phyloP scores from a whole-genome alignment of 257 asterid species.

The Solanum pennellii region DNA sequence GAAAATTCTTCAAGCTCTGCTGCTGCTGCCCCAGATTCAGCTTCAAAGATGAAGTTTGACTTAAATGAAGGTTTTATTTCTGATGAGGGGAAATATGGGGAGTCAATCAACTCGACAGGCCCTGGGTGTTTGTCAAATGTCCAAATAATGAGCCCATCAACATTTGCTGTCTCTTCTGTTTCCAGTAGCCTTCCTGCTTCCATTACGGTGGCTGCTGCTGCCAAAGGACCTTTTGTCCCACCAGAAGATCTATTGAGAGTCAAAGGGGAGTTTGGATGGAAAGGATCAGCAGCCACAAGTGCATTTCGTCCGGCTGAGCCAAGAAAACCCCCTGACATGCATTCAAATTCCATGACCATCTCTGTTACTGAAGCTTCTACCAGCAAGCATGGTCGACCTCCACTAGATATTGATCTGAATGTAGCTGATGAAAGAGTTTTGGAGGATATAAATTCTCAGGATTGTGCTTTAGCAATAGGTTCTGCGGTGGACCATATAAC shows the following conservation, averaged over 20 bases:
- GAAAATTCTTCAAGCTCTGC: neutral
- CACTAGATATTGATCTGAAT: conserved; percentile 41
- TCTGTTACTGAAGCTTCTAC: conserved; percentile 25
- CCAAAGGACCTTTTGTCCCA: conserved; percentile 35
- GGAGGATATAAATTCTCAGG: conserved; percentile 31
- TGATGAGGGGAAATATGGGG: conserved; percentile 29
- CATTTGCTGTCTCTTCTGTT: conserved; percentile 17
- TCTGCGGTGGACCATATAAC: conserved; percentile 3
- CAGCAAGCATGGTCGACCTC: conserved; percentile 29
- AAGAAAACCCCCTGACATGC: conserved; percentile 19
- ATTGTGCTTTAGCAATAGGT: conserved; percentile 11
- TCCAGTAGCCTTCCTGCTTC: conserved; percentile 21
- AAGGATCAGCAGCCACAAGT: conserved; percentile 53
- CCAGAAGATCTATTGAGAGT: conserved; percentile 36
- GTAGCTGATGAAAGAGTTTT: conserved; percentile 37
- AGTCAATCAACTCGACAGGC: conserved; percentile 3
- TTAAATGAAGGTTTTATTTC: conserved; percentile 34
- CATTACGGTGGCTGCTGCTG: conserved; percentile 33
- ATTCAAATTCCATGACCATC: conserved; percentile 7
- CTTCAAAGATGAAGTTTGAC: conserved; percentile 28
- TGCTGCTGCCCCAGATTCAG: conserved; percentile 8
- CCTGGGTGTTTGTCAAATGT: conserved; percentile 13
- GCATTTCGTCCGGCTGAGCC: conserved; percentile 56
- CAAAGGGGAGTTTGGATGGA: conserved; percentile 41
- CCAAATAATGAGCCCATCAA: conserved; percentile 24